Base-by-base conservation (phyloP, 208 protist genomes). In the Acanthamoeba healyi region DNA sequence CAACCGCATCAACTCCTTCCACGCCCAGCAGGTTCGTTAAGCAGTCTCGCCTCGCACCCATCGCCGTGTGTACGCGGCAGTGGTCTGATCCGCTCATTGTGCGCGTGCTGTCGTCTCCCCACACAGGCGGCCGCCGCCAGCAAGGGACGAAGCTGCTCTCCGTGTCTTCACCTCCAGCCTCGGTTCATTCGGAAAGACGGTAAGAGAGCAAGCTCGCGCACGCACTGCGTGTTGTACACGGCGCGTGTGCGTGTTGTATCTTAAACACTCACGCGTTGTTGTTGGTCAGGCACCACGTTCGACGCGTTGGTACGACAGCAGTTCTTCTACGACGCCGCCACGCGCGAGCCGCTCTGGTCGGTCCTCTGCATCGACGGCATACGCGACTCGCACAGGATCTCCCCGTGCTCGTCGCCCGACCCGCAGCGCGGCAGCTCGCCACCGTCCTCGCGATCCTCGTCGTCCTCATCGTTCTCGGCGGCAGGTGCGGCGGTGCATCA, bases 341-440 rank as follows among this genome's bases (percentile, higher is more conserved):
- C 74, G 17, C 17, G 74, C 7, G 74, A 84, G 42, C 74, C 74
- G 22, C 74, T 84, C 22, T 84, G 74, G 74, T 84, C 74, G 14
- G 5, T 84, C 40, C 74, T 84, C 17, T 84, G 74, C 74, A 84
- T 84, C 74, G 74, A 84, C 42, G 74, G 74, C 74, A 15, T 84
- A 0, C 36, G 74, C 42, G 74, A 84, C 44, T 74, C 65, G 17
- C 9, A 46, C 24, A 82, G 19, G 14, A n/a, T 84, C 22, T 54
- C 74, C 5, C 74, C 74, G 44, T 54, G n/a, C 74, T 84, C 74
- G 44, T 46, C 74, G n/a, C 36, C 74, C 26, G n/a, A 46, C 7
- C 24, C 44, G 42, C 74, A 84, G 29, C 61, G 61, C 14, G 65
- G n/a, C 65, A 74, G 65, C 36, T 19, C 65, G 65, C 32, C 12